Evolutionary conservation across 805 yeast genomes (phyloP).

Genomic region (Blastobotrys muscicola): DNA sequence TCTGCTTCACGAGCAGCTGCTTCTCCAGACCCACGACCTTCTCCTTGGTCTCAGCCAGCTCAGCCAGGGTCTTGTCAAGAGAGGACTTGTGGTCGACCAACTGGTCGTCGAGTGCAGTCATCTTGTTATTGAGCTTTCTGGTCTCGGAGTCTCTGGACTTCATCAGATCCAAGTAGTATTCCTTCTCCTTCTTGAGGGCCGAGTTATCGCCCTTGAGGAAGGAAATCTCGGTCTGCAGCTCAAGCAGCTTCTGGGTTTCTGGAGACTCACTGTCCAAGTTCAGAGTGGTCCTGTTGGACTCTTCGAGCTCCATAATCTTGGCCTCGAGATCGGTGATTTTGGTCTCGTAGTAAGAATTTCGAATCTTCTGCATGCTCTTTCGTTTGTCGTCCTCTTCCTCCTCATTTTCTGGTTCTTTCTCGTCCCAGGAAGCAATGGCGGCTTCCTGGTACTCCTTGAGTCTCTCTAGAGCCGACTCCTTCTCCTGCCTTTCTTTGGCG

Average conservation of each 20-base stretch:
- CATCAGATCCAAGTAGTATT: slow-evolving; percentile 6
- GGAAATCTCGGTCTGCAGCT: slow-evolving; percentile 16
- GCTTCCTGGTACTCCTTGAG: slow-evolving; percentile 1
- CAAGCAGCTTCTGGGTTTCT: slow-evolving; percentile 5
- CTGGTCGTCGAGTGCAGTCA: slow-evolving; percentile 8
- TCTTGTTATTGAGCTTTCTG: slow-evolving; percentile 6
- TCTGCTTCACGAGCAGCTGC: slow-evolving; percentile 5
- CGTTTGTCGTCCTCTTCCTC: not conserved
- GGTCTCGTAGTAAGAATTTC: slow-evolving; percentile 1
- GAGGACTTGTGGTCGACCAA: slow-evolving; percentile 8
- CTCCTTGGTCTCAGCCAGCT: slow-evolving; percentile 3
- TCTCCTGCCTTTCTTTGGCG: slow-evolving; percentile 13
- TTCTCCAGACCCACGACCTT: slow-evolving; percentile 2
- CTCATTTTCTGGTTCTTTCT: slow-evolving; percentile 1
- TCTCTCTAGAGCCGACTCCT: slow-evolving; percentile 4
- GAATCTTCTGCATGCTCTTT: not conserved
- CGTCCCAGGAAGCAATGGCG: not conserved
- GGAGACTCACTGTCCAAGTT: slow-evolving; percentile 1
- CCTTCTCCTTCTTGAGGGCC: slow-evolving; percentile 11
- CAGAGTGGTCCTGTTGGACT: slow-evolving; percentile 1
- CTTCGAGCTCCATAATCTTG: slow-evolving; percentile 11
- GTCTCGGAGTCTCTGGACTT: slow-evolving; percentile 13
- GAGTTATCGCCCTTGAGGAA: slow-evolving; percentile 15
- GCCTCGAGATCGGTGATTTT: slow-evolving; percentile 8
- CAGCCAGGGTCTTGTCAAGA: slow-evolving; percentile 6